Conservation (phyloP, 148 eudicot genomes). For the Hydrangea macrophylla region DNA sequence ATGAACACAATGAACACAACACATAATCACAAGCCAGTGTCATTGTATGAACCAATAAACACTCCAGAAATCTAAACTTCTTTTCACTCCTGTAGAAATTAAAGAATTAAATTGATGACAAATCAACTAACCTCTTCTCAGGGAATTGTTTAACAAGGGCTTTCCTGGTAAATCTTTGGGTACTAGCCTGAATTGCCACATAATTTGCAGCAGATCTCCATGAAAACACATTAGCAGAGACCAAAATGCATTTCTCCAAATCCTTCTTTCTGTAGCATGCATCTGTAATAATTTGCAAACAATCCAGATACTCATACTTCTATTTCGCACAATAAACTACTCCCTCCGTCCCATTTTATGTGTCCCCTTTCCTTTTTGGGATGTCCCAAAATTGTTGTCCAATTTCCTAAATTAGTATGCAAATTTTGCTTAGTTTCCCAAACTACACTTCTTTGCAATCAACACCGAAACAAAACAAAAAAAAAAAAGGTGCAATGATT, state of each 20-base stretch:
- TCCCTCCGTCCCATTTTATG: too few relatives aligned
- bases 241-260: slow-evolving; percentile 24
- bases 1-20: background rate
- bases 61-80: background rate
- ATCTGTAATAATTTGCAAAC: slow-evolving; percentile 21
- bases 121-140: slow-evolving; percentile 48
- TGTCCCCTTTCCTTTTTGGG: too few relatives aligned
- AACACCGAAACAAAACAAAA: too few relatives aligned
- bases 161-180: slow-evolving; percentile 30
- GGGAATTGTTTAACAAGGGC: slow-evolving; percentile 24
- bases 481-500: too few relatives aligned
- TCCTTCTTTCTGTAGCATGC: slow-evolving; percentile 24
- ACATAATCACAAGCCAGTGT: background rate
- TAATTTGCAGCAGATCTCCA: slow-evolving; percentile 66
- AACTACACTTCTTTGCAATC: too few relatives aligned
- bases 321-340: too few relatives aligned
- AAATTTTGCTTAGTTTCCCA: too few relatives aligned
- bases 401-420: too few relatives aligned
- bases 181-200: slow-evolving; percentile 39
- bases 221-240: slow-evolving; percentile 27
- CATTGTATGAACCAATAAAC: background rate
- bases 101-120: background rate
- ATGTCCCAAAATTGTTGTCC: too few relatives aligned
- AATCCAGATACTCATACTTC: too few relatives aligned
- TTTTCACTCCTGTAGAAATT: background rate